Base-by-base conservation (phyloP, 169 alveolate species). In the Babesia divergens region DNA sequence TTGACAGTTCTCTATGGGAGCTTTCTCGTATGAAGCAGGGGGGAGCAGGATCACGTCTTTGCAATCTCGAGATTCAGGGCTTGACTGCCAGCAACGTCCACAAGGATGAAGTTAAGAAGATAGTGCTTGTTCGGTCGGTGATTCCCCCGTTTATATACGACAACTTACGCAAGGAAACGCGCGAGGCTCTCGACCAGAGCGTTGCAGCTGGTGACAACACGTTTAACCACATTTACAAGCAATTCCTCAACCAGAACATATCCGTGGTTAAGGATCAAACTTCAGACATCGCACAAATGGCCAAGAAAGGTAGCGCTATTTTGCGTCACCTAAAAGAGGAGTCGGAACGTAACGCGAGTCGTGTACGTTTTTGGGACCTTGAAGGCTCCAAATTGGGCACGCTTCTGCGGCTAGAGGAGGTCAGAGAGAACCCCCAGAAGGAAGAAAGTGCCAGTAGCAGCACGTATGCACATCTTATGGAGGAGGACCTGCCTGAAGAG, bases 1-100 rank as follows among this genome's bases (percentile, higher is more conserved):
- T 93, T 38, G 99, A 97, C 74, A 94, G 92, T 69, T 94, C 93
- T 54, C 92, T 94, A 84, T 97, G 99, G 99, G 99, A 97, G 90
- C 79, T 95, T 44, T 94, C 94, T 70, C 72, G 98, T 59, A 91
- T 97, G 92, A 87, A 94, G n/a, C 91, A 91, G 43, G 93, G 98
- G 7, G 99, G 99, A 24, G 96, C 94, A 14, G 90, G 90, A 26
- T 46, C 89, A 56, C 49, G 91, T 31, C 55, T 72, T 58, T 67
- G 94, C 37, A 89, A 90, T 52, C 79, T 85, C 65, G 90, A 89
- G 75, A 56, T 91, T 47, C 85, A 89, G 28, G 84, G 80, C 50
- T 84, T 84, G 47, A 88, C 54, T 38, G 95, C 89, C 65, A 86
- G 90, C 53, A 93, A 93, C 77, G 97, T 94, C 60, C 94, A 91